These are phyloP conservation scores for Hanseniaspora opuntiae DNA, from an alignment of 805 yeast species.

Conservation along the genomic window DNA sequence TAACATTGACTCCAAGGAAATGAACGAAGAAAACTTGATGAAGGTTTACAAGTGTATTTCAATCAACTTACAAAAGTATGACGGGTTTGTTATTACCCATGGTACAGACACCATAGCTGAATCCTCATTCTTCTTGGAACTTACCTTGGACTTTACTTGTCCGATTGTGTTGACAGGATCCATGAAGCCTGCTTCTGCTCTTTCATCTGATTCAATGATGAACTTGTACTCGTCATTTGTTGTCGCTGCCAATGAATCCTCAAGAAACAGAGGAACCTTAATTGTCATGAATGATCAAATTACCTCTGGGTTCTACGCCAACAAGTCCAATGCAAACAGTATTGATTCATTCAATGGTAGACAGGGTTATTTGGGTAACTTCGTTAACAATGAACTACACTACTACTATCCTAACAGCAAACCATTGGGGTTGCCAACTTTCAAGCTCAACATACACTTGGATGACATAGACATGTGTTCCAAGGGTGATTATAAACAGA, in stretches of 20 bases:
- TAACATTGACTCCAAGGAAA: constrained; percentile 48
- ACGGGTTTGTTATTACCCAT: constrained; percentile 54
- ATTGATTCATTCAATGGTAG: constrained; percentile 59
- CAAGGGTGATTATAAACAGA: background rate
- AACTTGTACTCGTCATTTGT: constrained; percentile 57
- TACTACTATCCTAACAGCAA: constrained; percentile 50
- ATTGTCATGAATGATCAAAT: constrained; percentile 57
- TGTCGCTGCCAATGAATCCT: constrained; percentile 40
- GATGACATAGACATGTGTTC: constrained; percentile 13
- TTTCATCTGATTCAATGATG: constrained; percentile 63
- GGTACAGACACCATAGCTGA: constrained; percentile 64
- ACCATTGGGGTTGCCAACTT: constrained; percentile 38
- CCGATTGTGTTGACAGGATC: constrained; percentile 61
- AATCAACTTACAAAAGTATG: constrained; percentile 32
- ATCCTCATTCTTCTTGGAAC: constrained; percentile 50
- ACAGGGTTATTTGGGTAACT: constrained; percentile 59
- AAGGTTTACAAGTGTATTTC: constrained; percentile 35
- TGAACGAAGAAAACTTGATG: constrained; percentile 34
- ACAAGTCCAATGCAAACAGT: constrained; percentile 57
- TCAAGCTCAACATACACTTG: constrained; percentile 26
- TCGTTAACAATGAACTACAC: constrained; percentile 51
- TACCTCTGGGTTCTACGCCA: constrained; percentile 56
- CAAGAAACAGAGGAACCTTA: constrained; percentile 45
- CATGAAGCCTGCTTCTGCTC: constrained; percentile 60
- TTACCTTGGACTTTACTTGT: constrained; percentile 31